phyloP scores from a whole-genome alignment of 2,329 filamentous ascomycete genomes.

The Conoideocrella luteorostrata region DNA sequence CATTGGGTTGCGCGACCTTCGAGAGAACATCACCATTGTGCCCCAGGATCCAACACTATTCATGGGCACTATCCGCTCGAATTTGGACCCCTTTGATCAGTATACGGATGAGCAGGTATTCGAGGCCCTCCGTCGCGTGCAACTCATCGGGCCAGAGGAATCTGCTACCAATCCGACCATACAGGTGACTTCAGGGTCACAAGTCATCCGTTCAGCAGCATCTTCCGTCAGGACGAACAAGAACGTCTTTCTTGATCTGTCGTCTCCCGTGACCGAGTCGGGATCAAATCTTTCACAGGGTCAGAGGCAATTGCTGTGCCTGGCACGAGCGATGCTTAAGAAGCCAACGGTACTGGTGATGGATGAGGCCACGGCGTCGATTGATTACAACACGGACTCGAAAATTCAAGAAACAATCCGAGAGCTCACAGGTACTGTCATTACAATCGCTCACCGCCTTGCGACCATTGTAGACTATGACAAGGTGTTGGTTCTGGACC shows the following conservation, averaged over 20 bases:
- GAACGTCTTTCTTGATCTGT: slow-evolving; percentile 86
- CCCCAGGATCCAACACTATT: slow-evolving; percentile 96
- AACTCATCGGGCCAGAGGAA: slow-evolving; percentile 66
- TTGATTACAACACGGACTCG: slow-evolving; percentile 90
- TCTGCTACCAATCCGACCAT: slow-evolving; percentile 21
- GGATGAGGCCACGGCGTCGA: slow-evolving; percentile 97
- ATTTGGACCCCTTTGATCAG: slow-evolving; percentile 84
- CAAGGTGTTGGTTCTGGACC: slow-evolving; percentile 90
- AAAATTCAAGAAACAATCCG: slow-evolving; percentile 97
- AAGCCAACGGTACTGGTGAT: slow-evolving; percentile 91
- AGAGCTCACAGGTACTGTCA: slow-evolving; percentile 87
- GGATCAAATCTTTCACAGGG: slow-evolving; percentile 94
- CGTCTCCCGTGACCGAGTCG: slow-evolving; percentile 78
- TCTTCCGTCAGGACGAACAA: slow-evolving; percentile 64
- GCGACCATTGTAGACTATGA: slow-evolving; percentile 98
- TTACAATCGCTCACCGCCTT: slow-evolving; percentile 91
- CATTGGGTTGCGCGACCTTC: slow-evolving; percentile 89
- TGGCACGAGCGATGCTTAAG: slow-evolving; percentile 88
- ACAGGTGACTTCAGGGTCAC: slow-evolving; percentile 9
- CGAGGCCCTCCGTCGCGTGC: slow-evolving; percentile 76
- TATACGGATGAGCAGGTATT: slow-evolving; percentile 92
- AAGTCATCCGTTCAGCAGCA: slow-evolving; percentile 15
- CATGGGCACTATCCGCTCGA: slow-evolving; percentile 83
- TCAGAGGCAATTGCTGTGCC: slow-evolving; percentile 87
- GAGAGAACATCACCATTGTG: slow-evolving; percentile 93